Conservation (phyloP, 495 filamentous ascomycete genomes). For the Aspergillus cristatus region DNA sequence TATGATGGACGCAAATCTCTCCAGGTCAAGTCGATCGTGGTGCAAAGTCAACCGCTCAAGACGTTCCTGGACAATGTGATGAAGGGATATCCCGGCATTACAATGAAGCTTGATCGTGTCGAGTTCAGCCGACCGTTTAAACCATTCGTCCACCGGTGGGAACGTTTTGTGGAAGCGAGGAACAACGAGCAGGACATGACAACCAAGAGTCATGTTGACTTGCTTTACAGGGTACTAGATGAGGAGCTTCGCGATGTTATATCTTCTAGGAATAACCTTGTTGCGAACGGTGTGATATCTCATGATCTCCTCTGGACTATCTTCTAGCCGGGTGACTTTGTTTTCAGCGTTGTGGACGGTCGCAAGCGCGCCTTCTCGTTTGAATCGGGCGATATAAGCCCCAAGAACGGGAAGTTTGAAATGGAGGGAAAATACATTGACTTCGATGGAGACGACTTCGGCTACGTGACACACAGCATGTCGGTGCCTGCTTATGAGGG, state of each 20-base stretch:
- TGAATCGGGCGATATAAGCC: conserved; percentile 6
- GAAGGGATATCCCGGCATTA: conserved; percentile 55
- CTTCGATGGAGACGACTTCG: conserved; percentile 52
- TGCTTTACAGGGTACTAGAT: conserved; percentile 47
- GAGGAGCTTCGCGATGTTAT: conserved; percentile 50
- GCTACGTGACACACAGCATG: conserved; percentile 32
- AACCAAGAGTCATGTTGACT: conserved; percentile 45
- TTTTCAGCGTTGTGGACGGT: conserved; percentile 28
- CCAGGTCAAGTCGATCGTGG: conserved; percentile 50
- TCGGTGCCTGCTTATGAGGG: conserved; percentile 44
- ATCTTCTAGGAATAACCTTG: conserved; percentile 47
- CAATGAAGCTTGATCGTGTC: conserved; percentile 47
- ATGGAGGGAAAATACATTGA: conserved; percentile 42
- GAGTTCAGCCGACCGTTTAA: conserved; percentile 52
- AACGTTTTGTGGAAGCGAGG: conserved; percentile 38
- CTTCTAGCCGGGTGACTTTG: conserved; percentile 38
- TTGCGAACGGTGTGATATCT: conserved; percentile 49
- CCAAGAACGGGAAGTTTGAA: conserved; percentile 11
- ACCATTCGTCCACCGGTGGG: conserved; percentile 61
- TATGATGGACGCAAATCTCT: conserved; percentile 53
- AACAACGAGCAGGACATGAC: conserved; percentile 36
- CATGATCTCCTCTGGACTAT: conserved; percentile 49
- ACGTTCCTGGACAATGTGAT: conserved; percentile 45
- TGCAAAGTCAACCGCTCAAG: conserved; percentile 58
- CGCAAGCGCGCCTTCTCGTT: conserved; percentile 32